A percentile compares a stretch with the other conserved stretches of the same genome.
phyloP scores from a whole-genome alignment of 345 rosid species.

The Melaleuca alternifolia region DNA sequence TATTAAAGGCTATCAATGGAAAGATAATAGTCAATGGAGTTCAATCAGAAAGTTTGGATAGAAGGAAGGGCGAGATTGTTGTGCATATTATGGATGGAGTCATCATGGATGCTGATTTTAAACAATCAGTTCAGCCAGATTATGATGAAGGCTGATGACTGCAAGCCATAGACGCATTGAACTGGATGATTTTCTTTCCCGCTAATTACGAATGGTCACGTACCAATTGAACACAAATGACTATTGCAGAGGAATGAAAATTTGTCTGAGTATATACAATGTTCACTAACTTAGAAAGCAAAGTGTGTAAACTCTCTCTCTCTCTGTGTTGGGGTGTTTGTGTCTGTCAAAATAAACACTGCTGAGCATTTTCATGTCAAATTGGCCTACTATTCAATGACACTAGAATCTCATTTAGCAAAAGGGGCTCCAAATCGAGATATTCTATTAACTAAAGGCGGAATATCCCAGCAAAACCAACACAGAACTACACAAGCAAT shows the following conservation, averaged over 20 bases:
- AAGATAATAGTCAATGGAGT: conserved; percentile 51
- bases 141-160: conserved; percentile 4
- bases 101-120: conserved; percentile 74
- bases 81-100: conserved; percentile 68
- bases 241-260: background rate
- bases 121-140: conserved; percentile 54
- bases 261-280: background rate
- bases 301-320: background rate
- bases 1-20: conserved; percentile 30
- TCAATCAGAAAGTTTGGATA: conserved; percentile 36
- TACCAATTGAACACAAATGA: background rate
- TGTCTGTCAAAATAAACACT: too few species aligned
- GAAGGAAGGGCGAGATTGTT: conserved; percentile 35
- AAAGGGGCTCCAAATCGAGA: background rate
- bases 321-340: background rate
- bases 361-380: background rate
- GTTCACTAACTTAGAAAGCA: background rate
- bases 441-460: too few species aligned
- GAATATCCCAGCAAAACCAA: background rate
- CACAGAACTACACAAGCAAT: background rate
- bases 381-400: background rate
- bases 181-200: background rate
- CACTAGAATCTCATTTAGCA: background rate
- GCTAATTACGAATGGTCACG: background rate
- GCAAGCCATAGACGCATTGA: background rate